Base-by-base conservation (phyloP, 2,329 filamentous ascomycete genomes). In the Aspergillus melleus region DNA sequence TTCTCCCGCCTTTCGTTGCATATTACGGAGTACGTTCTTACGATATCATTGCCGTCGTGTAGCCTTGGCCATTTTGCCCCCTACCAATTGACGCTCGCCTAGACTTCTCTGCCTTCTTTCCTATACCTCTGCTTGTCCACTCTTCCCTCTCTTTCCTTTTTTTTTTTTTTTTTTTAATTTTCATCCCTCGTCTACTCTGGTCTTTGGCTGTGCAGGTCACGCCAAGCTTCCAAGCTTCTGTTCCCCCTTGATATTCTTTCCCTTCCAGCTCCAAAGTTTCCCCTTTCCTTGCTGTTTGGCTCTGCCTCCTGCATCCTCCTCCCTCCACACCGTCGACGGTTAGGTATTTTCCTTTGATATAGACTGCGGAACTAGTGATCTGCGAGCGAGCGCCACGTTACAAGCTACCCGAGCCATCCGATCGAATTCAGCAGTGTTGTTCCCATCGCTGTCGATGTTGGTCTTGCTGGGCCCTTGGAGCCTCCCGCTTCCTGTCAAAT, bases 401-500 rank as follows among this genome's bases (percentile, higher is more conserved):
- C 36, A 5, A n/a, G 6, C 8, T 4, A 42, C 10, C 24, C 29
- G 14, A 22, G 12, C 20, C 11, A 32, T 30, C 19, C n/a, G 12
- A 52, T 42, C 39, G 36, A 42, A 26, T 44, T 39, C 44, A 30
- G 32, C 24, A 52, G 30, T 50, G 8, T 26, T 30, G 16, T 19
- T 24, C 19, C 50, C 50, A 11, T 54, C 46, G 53, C 51, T 54
- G 57, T 66, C 65, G 55, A 66, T 68, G 64, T 49, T 61, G 47
- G 50, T 39, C 49, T 60, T 55, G 54, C 44, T 61, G 32, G 50
- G 51, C 50, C 26, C 53, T 46, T n/a, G 22, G 55, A 54, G 61
- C 52, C 58, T 56, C 54, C 58, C 50, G 59, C 49, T 55, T 61
- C 58, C 52, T 63, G 66, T 60, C 61, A 63, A 66, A 72, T 63